phyloP scores from a whole-genome alignment of 768 basidiomycete species.

The Pholiota conissans region DNA sequence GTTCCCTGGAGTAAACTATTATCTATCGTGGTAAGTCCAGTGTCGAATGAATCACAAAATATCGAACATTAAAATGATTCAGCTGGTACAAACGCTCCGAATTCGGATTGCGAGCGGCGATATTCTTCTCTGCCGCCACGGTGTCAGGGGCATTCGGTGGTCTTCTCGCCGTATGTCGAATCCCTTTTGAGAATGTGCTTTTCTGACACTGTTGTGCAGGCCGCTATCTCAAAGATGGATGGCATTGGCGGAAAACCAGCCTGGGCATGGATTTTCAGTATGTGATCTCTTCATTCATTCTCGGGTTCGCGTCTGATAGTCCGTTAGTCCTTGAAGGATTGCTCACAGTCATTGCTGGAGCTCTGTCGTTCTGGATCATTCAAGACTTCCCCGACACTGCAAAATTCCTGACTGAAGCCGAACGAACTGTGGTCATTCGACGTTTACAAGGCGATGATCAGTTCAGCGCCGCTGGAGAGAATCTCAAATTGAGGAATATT shows the following conservation, averaged over 20 bases:
- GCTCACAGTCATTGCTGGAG: constrained; percentile 64
- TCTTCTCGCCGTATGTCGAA: constrained; percentile 55
- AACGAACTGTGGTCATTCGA: constrained; percentile 65
- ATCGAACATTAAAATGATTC: background rate
- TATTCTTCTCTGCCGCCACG: constrained; percentile 80
- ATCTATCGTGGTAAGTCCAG: constrained; percentile 63
- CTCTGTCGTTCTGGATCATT: constrained; percentile 71
- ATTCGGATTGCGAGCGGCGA: constrained; percentile 63
- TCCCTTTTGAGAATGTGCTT: no score
- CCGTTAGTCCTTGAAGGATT: constrained; percentile 62
- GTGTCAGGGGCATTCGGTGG: constrained; percentile 84
- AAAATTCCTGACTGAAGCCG: constrained; percentile 71
- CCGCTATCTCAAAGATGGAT: constrained; percentile 70
- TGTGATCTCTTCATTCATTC: constrained; percentile 6
- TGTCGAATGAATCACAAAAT: background rate
- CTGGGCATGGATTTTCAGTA: constrained; percentile 74
- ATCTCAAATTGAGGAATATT: constrained; percentile 57
- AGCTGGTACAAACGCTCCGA: constrained; percentile 70
- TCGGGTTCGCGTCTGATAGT: no score
- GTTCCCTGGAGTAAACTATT: constrained; percentile 65
- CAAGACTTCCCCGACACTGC: constrained; percentile 85
- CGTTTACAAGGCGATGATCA: constrained; percentile 68
- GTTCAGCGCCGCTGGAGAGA: constrained; percentile 74
- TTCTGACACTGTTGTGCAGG: constrained; percentile 27
- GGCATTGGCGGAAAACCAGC: constrained; percentile 68